These are phyloP conservation scores for Omphalea diandra DNA, from an alignment of 441 rosid genomes.

Conservation along the genomic window DNA sequence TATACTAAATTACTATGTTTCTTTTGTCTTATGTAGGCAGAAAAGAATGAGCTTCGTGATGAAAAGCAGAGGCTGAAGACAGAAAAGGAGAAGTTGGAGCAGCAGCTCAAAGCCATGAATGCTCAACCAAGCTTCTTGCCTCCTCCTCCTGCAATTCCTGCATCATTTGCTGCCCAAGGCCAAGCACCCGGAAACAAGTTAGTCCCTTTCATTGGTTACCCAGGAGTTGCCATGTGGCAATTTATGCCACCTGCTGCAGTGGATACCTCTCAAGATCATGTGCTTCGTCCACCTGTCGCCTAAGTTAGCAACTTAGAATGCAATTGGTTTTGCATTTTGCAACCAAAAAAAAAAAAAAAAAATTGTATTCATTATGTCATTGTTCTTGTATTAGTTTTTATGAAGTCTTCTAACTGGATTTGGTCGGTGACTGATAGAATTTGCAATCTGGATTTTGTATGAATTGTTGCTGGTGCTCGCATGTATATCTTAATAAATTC, in stretches of 20 bases:
- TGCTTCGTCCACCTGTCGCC: conserved; percentile 99
- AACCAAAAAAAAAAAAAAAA: conserved; percentile 17
- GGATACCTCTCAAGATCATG: conserved; percentile 98
- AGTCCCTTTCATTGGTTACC: conserved; percentile 91
- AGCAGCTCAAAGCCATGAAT: conserved; percentile 61
- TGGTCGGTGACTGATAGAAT: conserved; percentile 33
- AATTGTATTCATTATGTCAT: conserved; percentile 36
- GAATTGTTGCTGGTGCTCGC: conserved; percentile 27
- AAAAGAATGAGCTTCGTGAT: conserved; percentile 95
- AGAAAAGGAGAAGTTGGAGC: conserved; percentile 94
- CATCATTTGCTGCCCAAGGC: conserved; percentile 77
- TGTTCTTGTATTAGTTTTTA: conserved; percentile 33
- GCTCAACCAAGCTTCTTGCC: conserved; percentile 79
- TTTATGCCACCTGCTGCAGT: conserved; percentile 98
- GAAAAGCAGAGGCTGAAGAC: conserved; percentile 96
- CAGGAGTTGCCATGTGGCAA: conserved; percentile 99
- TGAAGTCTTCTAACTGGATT: conserved; percentile 42
- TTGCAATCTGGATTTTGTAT: conserved; percentile 24
- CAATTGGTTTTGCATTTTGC: conserved; percentile 41
- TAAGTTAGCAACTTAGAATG: conserved; percentile 35
- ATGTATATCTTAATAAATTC: conserved; percentile 48
- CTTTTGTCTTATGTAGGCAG: conserved; percentile 50
- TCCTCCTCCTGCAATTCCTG: conserved; percentile 71
- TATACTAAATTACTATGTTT: conserved; percentile 6
- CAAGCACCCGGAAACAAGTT: conserved; percentile 88